Percentiles rank a stretch among this genome's conserved stretches.
Evolutionary conservation across 108 stramenopile genomes (phyloP).

Genomic region (Pseudonitzschia multiseries): DNA sequence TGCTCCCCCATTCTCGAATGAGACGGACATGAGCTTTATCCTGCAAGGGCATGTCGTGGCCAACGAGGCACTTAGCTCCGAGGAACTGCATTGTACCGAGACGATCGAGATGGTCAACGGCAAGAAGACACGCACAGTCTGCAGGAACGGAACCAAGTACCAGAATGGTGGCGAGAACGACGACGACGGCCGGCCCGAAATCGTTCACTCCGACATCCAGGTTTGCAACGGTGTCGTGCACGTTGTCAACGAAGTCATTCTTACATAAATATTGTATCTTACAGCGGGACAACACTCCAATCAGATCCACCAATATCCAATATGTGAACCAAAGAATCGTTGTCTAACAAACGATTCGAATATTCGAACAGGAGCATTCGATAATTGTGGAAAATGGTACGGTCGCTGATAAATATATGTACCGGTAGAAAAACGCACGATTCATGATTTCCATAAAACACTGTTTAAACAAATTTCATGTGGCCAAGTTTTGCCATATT

Average conservation of each 20-base stretch:
- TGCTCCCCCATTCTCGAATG: slow-evolving; percentile 1
- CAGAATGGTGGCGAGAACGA: slow-evolving; percentile 37
- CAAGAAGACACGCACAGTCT: slow-evolving; percentile 22
- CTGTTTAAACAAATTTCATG: no score
- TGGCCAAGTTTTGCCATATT: no score
- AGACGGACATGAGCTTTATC: neutral
- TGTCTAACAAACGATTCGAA: no score
- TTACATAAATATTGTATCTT: neutral
- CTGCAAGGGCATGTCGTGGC: slow-evolving; percentile 11
- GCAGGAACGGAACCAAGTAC: neutral
- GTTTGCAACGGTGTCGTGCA: slow-evolving; percentile 63
- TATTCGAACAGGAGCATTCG: no score
- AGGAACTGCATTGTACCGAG: slow-evolving; percentile 21
- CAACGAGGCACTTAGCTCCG: neutral
- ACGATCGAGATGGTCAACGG: slow-evolving; percentile 44
- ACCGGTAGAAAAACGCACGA: no score
- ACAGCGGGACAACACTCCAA: no score
- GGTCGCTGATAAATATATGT: no score
- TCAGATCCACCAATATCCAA: no score
- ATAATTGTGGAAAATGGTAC: no score
- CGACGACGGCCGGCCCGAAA: slow-evolving; percentile 16
- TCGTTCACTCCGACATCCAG: slow-evolving; percentile 33
- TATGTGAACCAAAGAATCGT: no score
- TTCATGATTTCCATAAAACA: no score
- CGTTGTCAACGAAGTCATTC: slow-evolving; percentile 10